Base-by-base conservation (phyloP, 169 alveolate species). In the Ichthyophthirius multifiliis region DNA sequence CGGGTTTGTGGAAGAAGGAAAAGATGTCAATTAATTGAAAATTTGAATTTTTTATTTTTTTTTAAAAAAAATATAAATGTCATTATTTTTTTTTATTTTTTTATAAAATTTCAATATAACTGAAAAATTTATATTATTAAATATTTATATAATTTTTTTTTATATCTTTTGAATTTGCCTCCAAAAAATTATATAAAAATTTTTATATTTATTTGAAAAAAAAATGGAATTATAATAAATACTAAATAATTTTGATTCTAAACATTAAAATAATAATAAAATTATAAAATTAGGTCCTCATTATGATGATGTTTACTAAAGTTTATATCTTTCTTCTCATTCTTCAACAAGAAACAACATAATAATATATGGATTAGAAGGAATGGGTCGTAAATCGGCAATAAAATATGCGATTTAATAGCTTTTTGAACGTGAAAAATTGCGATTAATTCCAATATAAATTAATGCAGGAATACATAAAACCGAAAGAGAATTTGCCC, bases 401-500 rank as follows among this genome's bases (percentile, higher is more conserved):
- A 39, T 55, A 13, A 55, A 6, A 55, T 55, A 55, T 27, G 71
- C 71, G 3, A 27, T 55, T 15, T 10, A 27, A 18, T 6, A 55
- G 35, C 23, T 55, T 9, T 55, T 10, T 55, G 43, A 55, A 27
- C 23, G 71, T 15, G 16, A 55, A 27, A 20, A 34, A 27, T 27
- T 55, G 71, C 71, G 71, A 6, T 5, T 55, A 16, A 55, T 20
- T 27, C 71, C 71, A 12, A 55, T 55, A 1, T 55, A 39, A 39
- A 55, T 55, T 20, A 39, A 55, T 55, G 71, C 71, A 27, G 71
- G 71, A 20, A 39, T 55, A 23, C 31, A 27, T 55, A 27, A 55
- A 55, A 55, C 71, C 31, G 71, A 55, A 55, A 55, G 31, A 27
- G 71, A 55, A 55, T 55, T 55, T 27, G 71, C 71, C 23, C 71